phyloP scores from a whole-genome alignment of 2,329 filamentous ascomycete species.

The Calonectria ilicicola region DNA sequence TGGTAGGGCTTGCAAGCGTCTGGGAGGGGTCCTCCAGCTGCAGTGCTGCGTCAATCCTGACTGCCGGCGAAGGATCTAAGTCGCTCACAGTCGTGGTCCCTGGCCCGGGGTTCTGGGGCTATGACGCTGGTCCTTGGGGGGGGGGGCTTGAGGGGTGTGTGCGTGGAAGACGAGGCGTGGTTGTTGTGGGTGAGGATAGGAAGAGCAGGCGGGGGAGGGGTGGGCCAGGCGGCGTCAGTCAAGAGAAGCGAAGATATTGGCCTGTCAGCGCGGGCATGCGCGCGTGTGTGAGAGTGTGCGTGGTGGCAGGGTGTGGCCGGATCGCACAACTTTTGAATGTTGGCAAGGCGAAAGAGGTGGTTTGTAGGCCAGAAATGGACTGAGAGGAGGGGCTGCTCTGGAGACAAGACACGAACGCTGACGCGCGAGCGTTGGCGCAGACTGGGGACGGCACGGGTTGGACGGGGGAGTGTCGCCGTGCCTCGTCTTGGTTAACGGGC shows the following conservation, averaged over 20 bases:
- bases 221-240: conserved; percentile 33
- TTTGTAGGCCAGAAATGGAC: conserved; percentile 12
- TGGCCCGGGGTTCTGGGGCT: conserved; percentile 57
- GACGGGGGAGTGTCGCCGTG: conserved; percentile 31
- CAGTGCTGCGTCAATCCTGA: conserved; percentile 67
- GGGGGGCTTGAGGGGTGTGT: conserved; percentile 39
- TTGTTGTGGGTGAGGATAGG: conserved; percentile 34
- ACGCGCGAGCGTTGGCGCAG: conserved; percentile 40
- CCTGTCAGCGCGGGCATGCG: conserved; percentile 33
- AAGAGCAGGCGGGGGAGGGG: conserved; percentile 39
- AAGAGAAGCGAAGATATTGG: conserved; percentile 20
- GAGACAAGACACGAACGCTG: conserved; percentile 33
- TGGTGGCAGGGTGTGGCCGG: conserved; percentile 33
- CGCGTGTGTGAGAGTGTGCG: conserved; percentile 28
- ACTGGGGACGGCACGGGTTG: conserved; percentile 29
- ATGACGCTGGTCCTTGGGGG: conserved; percentile 51
- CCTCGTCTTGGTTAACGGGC: conserved; percentile 37
- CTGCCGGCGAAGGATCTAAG: conserved; percentile 44
- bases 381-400: conserved; percentile 26
- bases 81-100: conserved; percentile 48
- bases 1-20: conserved; percentile 64
- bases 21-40: conserved; percentile 61
- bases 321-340: conserved; percentile 34
- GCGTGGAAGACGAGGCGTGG: conserved; percentile 36
- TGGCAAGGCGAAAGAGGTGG: conserved; percentile 15